These are phyloP conservation scores for Blumeria graminis DNA, from an alignment of 2,329 filamentous ascomycete genomes.

Conservation along the genomic window DNA sequence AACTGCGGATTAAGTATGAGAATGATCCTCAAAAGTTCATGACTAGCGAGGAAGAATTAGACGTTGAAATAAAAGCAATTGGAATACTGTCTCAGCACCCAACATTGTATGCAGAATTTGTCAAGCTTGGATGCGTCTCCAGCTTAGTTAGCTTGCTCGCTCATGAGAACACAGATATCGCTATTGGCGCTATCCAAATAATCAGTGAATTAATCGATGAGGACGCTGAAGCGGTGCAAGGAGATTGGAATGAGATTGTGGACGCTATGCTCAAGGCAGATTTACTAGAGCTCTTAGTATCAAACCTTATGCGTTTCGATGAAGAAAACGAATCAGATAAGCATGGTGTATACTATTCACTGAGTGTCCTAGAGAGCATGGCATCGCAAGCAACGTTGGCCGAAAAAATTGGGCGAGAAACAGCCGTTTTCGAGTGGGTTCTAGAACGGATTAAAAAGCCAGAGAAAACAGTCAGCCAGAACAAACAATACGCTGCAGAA, in stretches of 20 bases:
- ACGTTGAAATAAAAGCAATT: slow-evolving; percentile 65
- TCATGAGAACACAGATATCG: slow-evolving; percentile 93
- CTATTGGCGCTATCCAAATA: slow-evolving; percentile 74
- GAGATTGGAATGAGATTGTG: slow-evolving; percentile 59
- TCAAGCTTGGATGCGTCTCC: slow-evolving; percentile 43
- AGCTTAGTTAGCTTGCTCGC: slow-evolving; percentile 63
- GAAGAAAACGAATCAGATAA: slow-evolving; percentile 55
- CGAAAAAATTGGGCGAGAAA: slow-evolving; percentile 46
- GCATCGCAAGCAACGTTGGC: slow-evolving; percentile 45
- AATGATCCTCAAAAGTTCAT: slow-evolving; percentile 63
- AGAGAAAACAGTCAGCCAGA: slow-evolving; percentile 53
- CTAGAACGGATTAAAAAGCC: slow-evolving; percentile 44
- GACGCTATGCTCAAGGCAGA: slow-evolving; percentile 42
- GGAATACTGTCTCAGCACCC: slow-evolving; percentile 74
- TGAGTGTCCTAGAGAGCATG: slow-evolving; percentile 67
- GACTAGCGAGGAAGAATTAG: slow-evolving; percentile 65
- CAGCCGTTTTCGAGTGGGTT: slow-evolving; percentile 51
- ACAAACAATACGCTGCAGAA: slow-evolving; percentile 88
- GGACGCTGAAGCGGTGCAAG: slow-evolving; percentile 58
- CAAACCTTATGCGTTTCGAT: slow-evolving; percentile 57
- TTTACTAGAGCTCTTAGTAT: slow-evolving; percentile 47
- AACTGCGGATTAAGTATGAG: slow-evolving; percentile 68
- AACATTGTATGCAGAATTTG: slow-evolving; percentile 59
- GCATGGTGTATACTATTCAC: slow-evolving; percentile 63
- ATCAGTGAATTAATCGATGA: slow-evolving; percentile 83